phyloP scores from a whole-genome alignment of 345 rosid species.

The Arabidopsis arenosa region DNA sequence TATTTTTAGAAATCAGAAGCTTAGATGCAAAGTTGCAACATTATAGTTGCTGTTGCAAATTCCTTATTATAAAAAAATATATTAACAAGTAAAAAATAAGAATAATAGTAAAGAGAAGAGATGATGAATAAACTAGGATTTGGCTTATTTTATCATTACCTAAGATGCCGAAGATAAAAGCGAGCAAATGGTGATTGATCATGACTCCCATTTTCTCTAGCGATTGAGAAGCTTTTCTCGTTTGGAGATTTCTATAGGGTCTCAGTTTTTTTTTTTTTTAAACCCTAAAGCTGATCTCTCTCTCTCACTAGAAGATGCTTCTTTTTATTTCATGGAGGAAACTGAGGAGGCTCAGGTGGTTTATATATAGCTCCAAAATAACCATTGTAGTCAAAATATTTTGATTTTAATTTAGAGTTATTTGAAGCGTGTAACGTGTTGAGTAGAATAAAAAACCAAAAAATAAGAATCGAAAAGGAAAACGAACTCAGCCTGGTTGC shows the following conservation, averaged over 20 bases:
- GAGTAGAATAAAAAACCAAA: slow-evolving; percentile 14
- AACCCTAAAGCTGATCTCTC: slow-evolving; percentile 47
- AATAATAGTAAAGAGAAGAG: neutral
- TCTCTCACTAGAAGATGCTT: slow-evolving; percentile 39
- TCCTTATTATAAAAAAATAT: neutral
- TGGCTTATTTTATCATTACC: slow-evolving; percentile 54
- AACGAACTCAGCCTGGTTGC: slow-evolving; percentile 57
- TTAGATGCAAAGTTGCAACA: slow-evolving; percentile 35
- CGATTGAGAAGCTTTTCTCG: slow-evolving; percentile 19
- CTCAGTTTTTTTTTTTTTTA: slow-evolving; percentile 9
- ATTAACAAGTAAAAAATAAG: slow-evolving; percentile 9
- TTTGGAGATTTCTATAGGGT: slow-evolving; percentile 37
- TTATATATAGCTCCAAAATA: slow-evolving; percentile 49
- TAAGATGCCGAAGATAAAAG: slow-evolving; percentile 65
- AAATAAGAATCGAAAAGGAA: slow-evolving; percentile 34
- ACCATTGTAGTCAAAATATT: slow-evolving; percentile 35
- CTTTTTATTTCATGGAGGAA: slow-evolving; percentile 28
- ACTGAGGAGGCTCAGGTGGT: slow-evolving; percentile 40
- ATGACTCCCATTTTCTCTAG: slow-evolving; percentile 48
- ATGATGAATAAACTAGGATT: neutral
- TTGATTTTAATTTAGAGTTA: slow-evolving; percentile 1
- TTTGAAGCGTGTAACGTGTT: slow-evolving; percentile 44
- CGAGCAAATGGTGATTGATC: slow-evolving; percentile 46
- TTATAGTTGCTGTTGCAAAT: slow-evolving; percentile 25
- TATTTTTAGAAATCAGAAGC: neutral